These are phyloP conservation scores for Podaxis sp. DNA, from an alignment of 768 basidiomycete species.

Conservation along the genomic window DNA sequence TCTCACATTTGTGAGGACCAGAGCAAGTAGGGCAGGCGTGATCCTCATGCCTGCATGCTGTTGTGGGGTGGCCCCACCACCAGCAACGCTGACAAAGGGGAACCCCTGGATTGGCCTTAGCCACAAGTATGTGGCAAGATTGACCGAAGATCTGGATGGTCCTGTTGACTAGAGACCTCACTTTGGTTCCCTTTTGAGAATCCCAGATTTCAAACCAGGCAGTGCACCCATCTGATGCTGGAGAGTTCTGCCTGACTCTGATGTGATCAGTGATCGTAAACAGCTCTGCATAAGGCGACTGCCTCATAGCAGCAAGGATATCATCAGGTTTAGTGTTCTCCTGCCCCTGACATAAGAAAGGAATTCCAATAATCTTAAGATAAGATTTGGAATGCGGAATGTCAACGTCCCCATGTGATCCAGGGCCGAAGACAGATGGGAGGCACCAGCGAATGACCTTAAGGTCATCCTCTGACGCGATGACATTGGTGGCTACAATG, in stretches of 20 bases:
- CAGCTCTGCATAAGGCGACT: too few relatives aligned
- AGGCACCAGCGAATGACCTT: fast-evolving
- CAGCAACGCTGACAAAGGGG: neutral
- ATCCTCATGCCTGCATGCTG: neutral
- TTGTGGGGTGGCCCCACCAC: neutral
- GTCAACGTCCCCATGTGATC: fast-evolving
- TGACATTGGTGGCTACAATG: too few relatives aligned
- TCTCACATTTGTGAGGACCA: neutral
- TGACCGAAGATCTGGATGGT: neutral
- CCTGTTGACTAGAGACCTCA: neutral
- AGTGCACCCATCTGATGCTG: neutral
- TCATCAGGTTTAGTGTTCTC: too few relatives aligned
- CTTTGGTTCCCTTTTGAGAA: neutral
- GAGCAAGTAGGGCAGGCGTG: neutral
- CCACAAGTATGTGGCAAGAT: neutral
- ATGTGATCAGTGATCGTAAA: too few relatives aligned
- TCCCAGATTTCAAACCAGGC: neutral
- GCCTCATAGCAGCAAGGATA: too few relatives aligned
- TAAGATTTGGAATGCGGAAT: too few relatives aligned
- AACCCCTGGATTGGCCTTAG: neutral
- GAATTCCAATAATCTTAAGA: too few relatives aligned
- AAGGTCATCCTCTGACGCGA: fast-evolving
- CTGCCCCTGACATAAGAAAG: too few relatives aligned
- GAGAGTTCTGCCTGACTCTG: too few relatives aligned
- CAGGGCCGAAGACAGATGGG: too few relatives aligned